Evolutionary conservation across 1,139 yeast genomes (phyloP), one percentile per base, ranked within the genome.

Genomic region (Candida sanyaensis): DNA sequence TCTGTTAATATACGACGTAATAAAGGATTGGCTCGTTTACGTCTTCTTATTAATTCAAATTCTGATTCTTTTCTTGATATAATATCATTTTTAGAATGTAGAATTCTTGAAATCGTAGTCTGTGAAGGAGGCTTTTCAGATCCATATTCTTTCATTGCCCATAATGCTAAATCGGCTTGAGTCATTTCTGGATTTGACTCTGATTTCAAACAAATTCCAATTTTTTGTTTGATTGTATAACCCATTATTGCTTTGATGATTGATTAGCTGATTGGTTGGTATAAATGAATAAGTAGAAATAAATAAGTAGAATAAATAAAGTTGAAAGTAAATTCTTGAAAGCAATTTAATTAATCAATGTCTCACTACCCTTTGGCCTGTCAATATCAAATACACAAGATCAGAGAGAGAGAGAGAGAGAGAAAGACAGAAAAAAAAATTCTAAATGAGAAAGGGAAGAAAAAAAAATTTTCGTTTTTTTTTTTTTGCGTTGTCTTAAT

Each of bases 121-220:
- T 84, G 89, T 1, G 87, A 80, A 0, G 88, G 88, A 2, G 83
- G 77, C 53, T 70, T 79, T 1, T 67, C 61, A 3, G 81, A 65
- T 38, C 78, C 79, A 58, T 81, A 81, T 33, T 80, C 71, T 30
- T 68, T 66, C 62, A 78, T 77, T 0, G 88, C 88, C 89, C 89
- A 84, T 34, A 65, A 60, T 0, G 88, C 89, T 44, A 84, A 61
- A 54, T 83, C 87, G n/a, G 76, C 72, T 60, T 84, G 89, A 1
- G 88, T 83, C 87, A 84, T 81, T 31, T 76, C 75, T 1, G 88
- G 88, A 54, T 81, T 78, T 17, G 84, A 70, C 60, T 83, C 88
- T 17, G 87, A 81, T 73, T 83, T 81, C 44, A 84, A 75, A 57
- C 88, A 83, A 47, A 84, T 82, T 55, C 82, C 87, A 37, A 83